Evolutionary conservation across 805 yeast genomes (phyloP), one percentile per base, ranked within the genome.

Genomic region (Hanseniaspora valbyensis): DNA sequence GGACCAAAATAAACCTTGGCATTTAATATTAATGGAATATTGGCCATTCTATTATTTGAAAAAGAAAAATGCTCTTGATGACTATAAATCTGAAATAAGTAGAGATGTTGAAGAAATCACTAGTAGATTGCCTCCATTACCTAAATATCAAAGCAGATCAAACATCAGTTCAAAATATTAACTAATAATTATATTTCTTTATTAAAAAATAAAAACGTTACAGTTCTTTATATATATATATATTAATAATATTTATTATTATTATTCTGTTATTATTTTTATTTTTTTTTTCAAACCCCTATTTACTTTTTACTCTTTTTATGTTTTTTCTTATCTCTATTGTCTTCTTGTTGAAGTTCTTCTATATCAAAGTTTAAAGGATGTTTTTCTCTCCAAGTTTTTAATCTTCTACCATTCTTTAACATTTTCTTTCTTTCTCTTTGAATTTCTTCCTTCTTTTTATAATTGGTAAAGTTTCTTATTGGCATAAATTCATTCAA

Each of bases 381-480:
- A 33, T 48, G 42, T 28, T 48, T 78, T 65, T 81, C 77, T 66
- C 95, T 79, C 98, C 98, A 92, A 57, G 88, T 92, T 55, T 82
- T 76, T 54, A 92, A 66, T 58, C 92, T 75, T 66, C 76, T 83
- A 69, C 80, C 78, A 72, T 90, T 92, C 34, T 88, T 78, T 52
- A 76, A 83, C 68, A 86, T 85, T 62, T 75, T 66, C 78, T 83
- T 64, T 92, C 98, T 61, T 81, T 86, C 57, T 71, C 66, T 55
- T 79, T 72, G 55, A 74, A 71, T 53, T 84, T 94, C 56, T 76
- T 76, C 22, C 86, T 78, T 63, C 96, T 48, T 48, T 26, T 48
- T 78, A 64, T 85, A 92, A 26, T 97, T 90, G 0, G 97, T 96
- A 57, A 92, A 79, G 65, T 89, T 89, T 70, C 90, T 90, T 59